Evolutionary conservation across 306 rosid species (phyloP).

Genomic region (Sicyos baderoa): DNA sequence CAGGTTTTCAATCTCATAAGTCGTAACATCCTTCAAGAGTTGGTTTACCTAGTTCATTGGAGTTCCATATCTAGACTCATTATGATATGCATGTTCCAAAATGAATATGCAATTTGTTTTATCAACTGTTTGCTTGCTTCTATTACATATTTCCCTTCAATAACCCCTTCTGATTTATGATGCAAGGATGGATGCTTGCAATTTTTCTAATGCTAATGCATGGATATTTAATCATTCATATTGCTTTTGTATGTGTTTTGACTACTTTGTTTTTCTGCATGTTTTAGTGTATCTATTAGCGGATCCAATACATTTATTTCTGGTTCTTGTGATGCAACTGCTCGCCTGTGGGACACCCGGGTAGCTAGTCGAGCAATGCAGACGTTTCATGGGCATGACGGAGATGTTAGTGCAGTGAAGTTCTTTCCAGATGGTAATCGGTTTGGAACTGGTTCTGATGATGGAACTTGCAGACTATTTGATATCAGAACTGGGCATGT

Average conservation of each 20-base stretch:
- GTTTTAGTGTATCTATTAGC: conserved; percentile 71
- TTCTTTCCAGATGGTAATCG: conserved; percentile 95
- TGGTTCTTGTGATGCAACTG: conserved; percentile 91
- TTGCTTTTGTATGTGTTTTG: background rate
- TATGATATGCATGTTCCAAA: background rate
- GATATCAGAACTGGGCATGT: conserved; percentile 93
- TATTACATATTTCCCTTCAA: background rate
- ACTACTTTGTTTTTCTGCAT: conserved; percentile 13
- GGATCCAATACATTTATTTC: conserved; percentile 82
- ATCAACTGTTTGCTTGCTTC: background rate
- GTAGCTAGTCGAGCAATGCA: conserved; percentile 94
- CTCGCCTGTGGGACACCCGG: conserved; percentile 97
- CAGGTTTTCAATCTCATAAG: conserved; percentile 15
- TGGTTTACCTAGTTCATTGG: background rate
- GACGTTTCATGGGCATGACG: conserved; percentile 78
- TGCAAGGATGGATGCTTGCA: background rate
- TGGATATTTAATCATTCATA: background rate
- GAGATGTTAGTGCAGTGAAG: conserved; percentile 76
- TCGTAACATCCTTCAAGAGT: conserved; percentile 7
- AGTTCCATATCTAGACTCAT: background rate
- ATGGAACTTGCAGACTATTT: conserved; percentile 88
- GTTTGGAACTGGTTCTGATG: conserved; percentile 97
- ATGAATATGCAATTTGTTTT: conserved; percentile 6
- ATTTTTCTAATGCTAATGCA: background rate
- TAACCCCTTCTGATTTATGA: background rate